Conservation (phyloP, 805 yeast genomes). For the Pichia exigua region DNA sequence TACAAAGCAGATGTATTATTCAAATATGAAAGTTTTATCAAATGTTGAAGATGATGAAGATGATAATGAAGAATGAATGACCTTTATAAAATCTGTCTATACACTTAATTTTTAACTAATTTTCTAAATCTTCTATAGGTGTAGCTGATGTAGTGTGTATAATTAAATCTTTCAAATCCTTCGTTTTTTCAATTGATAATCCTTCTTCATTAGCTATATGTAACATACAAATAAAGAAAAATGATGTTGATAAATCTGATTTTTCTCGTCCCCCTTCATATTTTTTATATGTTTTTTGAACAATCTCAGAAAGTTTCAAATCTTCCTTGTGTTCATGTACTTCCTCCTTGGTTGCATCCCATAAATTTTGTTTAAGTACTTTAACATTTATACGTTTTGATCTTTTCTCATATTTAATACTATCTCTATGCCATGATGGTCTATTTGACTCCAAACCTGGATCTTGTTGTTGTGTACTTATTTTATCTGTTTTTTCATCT, state of each 20-base stretch:
- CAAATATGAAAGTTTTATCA: conserved; percentile 3
- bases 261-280: conserved; percentile 46
- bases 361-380: conserved; percentile 62
- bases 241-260: conserved; percentile 73
- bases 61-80: not conserved
- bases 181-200: conserved; percentile 44
- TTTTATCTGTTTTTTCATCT: not conserved
- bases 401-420: conserved; percentile 54
- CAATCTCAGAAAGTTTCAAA: conserved; percentile 17
- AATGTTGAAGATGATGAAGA: conserved; percentile 1
- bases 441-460: too few species aligned
- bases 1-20: conserved; percentile 3
- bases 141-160: conserved; percentile 5
- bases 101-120: not conserved
- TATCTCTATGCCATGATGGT: conserved; percentile 24
- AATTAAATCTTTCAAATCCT: conserved; percentile 17
- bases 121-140: not conserved
- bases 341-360: conserved; percentile 41
- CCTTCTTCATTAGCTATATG: conserved; percentile 88
- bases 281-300: conserved; percentile 26
- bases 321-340: not conserved
- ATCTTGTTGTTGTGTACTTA: too few species aligned
- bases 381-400: conserved; percentile 78
- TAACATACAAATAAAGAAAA: conserved; percentile 72
- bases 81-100: not conserved